Evolutionary conservation across 257 asterid genomes (phyloP).

Genomic region (Haberlea rhodopensis): DNA sequence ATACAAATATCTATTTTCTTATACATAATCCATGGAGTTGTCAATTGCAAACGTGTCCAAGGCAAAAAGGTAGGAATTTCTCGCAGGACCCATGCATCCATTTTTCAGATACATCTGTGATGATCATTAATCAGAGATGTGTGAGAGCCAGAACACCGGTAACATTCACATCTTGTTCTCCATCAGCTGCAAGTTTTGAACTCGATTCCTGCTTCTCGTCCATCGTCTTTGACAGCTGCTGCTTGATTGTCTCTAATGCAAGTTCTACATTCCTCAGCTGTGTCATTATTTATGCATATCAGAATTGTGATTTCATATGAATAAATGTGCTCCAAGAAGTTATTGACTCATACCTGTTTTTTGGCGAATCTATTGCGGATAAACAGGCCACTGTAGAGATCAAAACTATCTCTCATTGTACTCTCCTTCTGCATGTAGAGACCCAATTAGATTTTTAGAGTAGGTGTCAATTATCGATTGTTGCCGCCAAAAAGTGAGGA

Average conservation of each 20-base stretch:
- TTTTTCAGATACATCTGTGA: background rate
- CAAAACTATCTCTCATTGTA: slow-evolving; percentile 62
- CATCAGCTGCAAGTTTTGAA: slow-evolving; percentile 8
- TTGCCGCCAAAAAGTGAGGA: background rate
- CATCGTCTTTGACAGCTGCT: slow-evolving; percentile 42
- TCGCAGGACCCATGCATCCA: background rate
- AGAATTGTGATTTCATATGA: slow-evolving; percentile 7
- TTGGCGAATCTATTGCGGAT: slow-evolving; percentile 72
- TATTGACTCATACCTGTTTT: slow-evolving; percentile 48
- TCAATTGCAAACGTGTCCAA: background rate
- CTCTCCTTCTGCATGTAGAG: slow-evolving; percentile 71
- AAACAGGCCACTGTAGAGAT: slow-evolving; percentile 73
- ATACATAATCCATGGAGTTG: background rate
- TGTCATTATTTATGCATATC: slow-evolving; percentile 8
- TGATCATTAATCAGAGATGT: background rate
- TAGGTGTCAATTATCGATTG: background rate
- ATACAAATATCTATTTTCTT: background rate
- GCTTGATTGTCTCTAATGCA: slow-evolving; percentile 58
- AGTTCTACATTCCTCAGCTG: slow-evolving; percentile 63
- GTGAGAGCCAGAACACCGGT: background rate
- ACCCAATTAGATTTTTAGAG: slow-evolving; percentile 12
- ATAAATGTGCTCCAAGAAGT: background rate
- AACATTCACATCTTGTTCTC: background rate
- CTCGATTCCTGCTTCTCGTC: slow-evolving; percentile 31
- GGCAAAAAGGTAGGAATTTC: background rate